Evolutionary conservation across 73 alveolate genomes (phyloP), one percentile per base, ranked within the genome.

Genomic region (Tetrahymena elliotti): DNA sequence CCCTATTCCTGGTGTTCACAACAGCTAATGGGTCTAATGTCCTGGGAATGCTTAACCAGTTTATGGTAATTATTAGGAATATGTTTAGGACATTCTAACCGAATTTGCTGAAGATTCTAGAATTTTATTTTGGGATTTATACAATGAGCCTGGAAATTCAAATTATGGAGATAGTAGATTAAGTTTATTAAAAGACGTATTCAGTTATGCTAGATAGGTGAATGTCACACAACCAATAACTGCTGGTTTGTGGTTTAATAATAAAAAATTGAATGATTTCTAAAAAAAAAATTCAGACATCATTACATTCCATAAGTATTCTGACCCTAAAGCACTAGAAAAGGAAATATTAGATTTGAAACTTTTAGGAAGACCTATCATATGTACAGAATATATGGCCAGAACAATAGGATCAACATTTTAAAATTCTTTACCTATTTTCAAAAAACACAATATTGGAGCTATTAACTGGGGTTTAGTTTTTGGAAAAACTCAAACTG

Each of bases 401-500:
- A 95, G 97, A 95, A 41, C 97, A 0, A 93, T 93, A 4, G 94
- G 54, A 11, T 84, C 95, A 36, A 93, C 52, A 13, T 95, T 95
- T 94, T 38, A 92, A 47, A 95, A 94, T 33, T 93, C 93, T 31
- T 53, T 95, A 33, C 97, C 97, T 9, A 35, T 93, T 1, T 83
- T 95, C 94, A 40, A 95, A 33, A 93, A 95, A 9, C 37, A 92
- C n/a, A 53, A 93, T 36, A 92, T 95, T 38, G 97, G 93, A 16
- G 97, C 97, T 92, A 95, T 95, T 31, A 95, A 95, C 94, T 95
- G 97, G 97, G 97, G 97, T 35, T 93, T 95, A 39, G 97, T 95
- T 15, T 34, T 53, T 37, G 97, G 97, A 5, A 95, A 95, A 53
- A 95, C 97, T 31, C 52, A 95, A 83, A 95, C 97, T 16, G 93